Percentiles rank a stretch among this genome's conserved stretches.
phyloP scores from a whole-genome alignment of 495 filamentous ascomycete genomes.

The Cudoniella acicularis region DNA sequence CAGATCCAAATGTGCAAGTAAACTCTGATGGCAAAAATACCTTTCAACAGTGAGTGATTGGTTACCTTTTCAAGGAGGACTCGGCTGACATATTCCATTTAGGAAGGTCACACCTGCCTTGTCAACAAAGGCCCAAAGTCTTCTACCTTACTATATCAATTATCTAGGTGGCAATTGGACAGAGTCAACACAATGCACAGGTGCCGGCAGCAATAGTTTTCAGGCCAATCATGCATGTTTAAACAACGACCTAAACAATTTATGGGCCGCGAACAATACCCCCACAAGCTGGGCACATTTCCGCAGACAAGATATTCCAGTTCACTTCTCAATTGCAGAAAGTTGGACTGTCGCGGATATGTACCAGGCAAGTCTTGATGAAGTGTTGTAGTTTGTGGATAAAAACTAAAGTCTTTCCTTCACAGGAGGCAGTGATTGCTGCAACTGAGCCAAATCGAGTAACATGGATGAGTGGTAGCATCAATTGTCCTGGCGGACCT shows the following conservation, averaged over 20 bases:
- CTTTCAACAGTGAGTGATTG: constrained; percentile 27
- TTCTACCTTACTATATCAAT: constrained; percentile 21
- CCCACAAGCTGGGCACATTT: constrained; percentile 29
- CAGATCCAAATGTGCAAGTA: constrained; percentile 33
- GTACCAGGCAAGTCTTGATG: constrained; percentile 20
- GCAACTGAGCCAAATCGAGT: constrained; percentile 32
- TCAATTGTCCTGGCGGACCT: constrained; percentile 28
- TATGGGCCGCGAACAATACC: constrained; percentile 28
- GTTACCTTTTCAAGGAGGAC: not conserved
- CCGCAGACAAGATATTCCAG: constrained; percentile 28
- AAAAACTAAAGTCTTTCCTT: too few species aligned
- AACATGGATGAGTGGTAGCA: constrained; percentile 28
- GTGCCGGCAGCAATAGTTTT: constrained; percentile 29
- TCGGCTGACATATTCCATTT: not conserved
- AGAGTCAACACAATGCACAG: constrained; percentile 29
- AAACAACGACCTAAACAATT: constrained; percentile 26
- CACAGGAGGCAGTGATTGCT: constrained; percentile 26
- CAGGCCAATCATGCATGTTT: constrained; percentile 25
- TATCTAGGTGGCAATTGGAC: constrained; percentile 18
- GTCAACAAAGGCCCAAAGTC: not conserved
- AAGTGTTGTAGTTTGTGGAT: not conserved
- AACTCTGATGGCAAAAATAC: constrained; percentile 23
- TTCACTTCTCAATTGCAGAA: constrained; percentile 31
- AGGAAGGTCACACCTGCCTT: not conserved
- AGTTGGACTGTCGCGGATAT: constrained; percentile 31